Conservation (phyloP, 768 basidiomycete genomes). For the Termitomyces sp. region DNA sequence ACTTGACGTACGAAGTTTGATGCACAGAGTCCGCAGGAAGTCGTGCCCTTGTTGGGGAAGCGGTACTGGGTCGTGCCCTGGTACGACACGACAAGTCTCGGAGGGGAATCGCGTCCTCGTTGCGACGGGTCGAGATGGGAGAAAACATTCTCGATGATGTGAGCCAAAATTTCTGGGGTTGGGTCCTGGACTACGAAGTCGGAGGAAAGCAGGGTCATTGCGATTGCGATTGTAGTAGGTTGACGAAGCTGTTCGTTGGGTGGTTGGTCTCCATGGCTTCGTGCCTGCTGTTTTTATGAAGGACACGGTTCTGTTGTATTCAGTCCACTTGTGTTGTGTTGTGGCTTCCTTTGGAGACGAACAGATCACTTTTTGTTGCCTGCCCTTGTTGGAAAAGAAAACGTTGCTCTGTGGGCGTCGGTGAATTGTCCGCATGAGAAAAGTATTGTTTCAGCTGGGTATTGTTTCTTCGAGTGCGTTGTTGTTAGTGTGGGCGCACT, state of each 20-base stretch:
- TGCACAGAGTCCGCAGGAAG: not conserved
- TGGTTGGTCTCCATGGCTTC: not conserved
- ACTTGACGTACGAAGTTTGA: not conserved
- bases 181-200: not conserved
- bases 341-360: no score
- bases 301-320: not conserved
- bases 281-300: not conserved
- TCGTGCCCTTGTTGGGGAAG: not conserved
- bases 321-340: not conserved
- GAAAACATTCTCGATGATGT: not conserved
- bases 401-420: not conserved
- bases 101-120: no score
- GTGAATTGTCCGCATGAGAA: not conserved
- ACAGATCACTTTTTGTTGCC: not conserved
- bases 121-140: no score
- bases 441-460: not conserved
- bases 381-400: not conserved
- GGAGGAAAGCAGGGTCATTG: no score
- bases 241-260: not conserved
- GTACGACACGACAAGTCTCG: not conserved
- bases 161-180: no score
- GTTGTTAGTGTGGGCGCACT: not conserved
- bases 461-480: no score
- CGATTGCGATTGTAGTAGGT: not conserved
- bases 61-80: not conserved